These are phyloP conservation scores for Raddia distichophylla DNA, from an alignment of 176 grass and related monocot genomes.

Conservation along the genomic window DNA sequence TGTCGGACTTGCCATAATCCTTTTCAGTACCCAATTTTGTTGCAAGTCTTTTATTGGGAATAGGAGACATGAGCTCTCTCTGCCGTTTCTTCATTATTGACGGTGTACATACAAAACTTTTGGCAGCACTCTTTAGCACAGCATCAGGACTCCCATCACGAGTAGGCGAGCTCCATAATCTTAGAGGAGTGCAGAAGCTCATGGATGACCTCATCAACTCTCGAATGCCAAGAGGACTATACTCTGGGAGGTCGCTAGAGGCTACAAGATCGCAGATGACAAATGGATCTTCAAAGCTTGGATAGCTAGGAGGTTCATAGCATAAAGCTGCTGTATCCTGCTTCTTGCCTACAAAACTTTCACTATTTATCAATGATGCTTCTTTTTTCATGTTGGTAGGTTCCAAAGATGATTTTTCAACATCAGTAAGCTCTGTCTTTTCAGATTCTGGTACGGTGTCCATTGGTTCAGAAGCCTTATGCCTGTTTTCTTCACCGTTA, in stretches of 20 bases:
- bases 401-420: conserved; percentile 35
- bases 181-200: conserved; percentile 59
- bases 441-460: conserved; percentile 30
- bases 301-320: conserved; percentile 83
- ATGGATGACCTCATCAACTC: conserved; percentile 75
- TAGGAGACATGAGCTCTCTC: conserved; percentile 58
- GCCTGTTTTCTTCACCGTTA: background rate
- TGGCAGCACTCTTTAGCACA: conserved; percentile 71
- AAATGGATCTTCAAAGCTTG: conserved; percentile 79
- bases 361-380: conserved; percentile 30
- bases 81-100: conserved; percentile 91
- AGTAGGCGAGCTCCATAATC: conserved; percentile 66
- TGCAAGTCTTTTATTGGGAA: conserved; percentile 49
- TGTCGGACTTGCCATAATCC: conserved; percentile 27
- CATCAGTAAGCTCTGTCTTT: conserved; percentile 37
- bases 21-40: conserved; percentile 43
- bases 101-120: conserved; percentile 64
- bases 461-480: conserved; percentile 13
- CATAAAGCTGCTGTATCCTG: conserved; percentile 56
- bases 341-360: conserved; percentile 17
- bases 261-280: conserved; percentile 78
- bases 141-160: conserved; percentile 63
- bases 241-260: conserved; percentile 75
- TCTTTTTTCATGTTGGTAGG: conserved; percentile 34
- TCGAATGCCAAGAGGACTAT: conserved; percentile 90